Percentiles rank a stretch among this genome's conserved stretches.
These are phyloP conservation scores for Blastocystis sp. DNA, from an alignment of 352 stramenopile species.

Conservation along the genomic window DNA sequence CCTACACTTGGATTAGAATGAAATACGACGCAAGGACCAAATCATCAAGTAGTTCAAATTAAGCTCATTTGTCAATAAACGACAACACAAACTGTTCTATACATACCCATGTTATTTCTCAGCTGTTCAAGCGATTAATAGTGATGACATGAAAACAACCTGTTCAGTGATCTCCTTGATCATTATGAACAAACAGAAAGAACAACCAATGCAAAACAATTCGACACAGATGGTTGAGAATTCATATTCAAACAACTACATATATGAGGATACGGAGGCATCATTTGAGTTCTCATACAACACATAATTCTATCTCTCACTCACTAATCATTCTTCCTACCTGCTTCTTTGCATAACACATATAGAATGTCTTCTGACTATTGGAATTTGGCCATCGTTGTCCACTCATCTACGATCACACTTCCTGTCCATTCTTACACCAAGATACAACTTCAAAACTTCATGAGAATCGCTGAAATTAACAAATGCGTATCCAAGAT, in stretches of 20 bases:
- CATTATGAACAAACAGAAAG: background rate
- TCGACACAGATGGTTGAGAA: background rate
- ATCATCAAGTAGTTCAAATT: background rate
- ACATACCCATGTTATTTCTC: constrained; percentile 54
- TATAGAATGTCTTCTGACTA: constrained; percentile 47
- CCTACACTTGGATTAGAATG: constrained; percentile 35
- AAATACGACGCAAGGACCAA: background rate
- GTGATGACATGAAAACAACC: background rate
- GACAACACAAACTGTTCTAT: background rate
- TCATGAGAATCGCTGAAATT: constrained; percentile 61
- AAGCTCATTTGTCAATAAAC: background rate
- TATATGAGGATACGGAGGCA: background rate
- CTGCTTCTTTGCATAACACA: constrained; percentile 63
- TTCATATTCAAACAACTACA: background rate
- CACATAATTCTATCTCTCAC: constrained; percentile 47
- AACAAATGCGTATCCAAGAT: constrained; percentile 61
- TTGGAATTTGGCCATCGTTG: constrained; percentile 59
- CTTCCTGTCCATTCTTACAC: background rate
- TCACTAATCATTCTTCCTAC: background rate
- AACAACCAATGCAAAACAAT: constrained; percentile 25
- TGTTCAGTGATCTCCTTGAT: constrained; percentile 38
- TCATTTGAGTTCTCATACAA: constrained; percentile 51
- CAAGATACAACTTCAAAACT: constrained; percentile 48
- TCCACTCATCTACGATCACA: constrained; percentile 29
- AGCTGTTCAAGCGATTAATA: constrained; percentile 48